Percentiles rank a stretch among this genome's conserved stretches.
Conservation (phyloP, 768 basidiomycete genomes). For the Boletus bicolor region DNA sequence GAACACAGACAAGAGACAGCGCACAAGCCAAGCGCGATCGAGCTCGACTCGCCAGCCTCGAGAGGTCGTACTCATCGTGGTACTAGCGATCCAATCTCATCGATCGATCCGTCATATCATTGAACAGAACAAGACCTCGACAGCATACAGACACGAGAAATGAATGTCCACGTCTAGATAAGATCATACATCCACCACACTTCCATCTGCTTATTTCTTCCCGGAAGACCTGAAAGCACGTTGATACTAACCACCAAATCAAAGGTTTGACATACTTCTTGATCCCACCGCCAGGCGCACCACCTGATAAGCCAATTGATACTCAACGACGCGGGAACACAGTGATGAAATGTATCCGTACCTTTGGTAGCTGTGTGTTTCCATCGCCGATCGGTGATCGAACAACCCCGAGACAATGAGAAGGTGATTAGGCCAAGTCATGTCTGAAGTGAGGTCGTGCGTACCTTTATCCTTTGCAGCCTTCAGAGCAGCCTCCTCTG, state of each 20-base stretch:
- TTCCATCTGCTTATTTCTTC: conserved; percentile 51
- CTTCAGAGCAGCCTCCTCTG: conserved; percentile 70
- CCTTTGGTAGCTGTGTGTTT: conserved; percentile 30
- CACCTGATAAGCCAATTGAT: conserved; percentile 41
- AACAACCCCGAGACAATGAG: not conserved
- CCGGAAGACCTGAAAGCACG: conserved; percentile 54
- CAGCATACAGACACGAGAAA: conserved; percentile 6
- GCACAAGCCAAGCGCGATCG: conserved; percentile 30
- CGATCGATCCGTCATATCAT: not conserved
- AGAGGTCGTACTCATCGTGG: conserved; percentile 8
- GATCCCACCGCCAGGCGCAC: conserved; percentile 70
- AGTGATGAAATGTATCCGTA: conserved; percentile 8
- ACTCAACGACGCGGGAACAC: conserved; percentile 6
- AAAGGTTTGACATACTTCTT: conserved; percentile 65
- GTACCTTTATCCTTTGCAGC: conserved; percentile 69
- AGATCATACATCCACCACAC: not conserved
- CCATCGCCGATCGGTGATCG: not conserved
- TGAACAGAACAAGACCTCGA: not conserved
- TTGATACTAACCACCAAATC: conserved; percentile 1
- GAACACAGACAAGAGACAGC: conserved; percentile 1
- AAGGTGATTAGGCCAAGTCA: not conserved
- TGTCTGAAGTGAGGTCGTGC: conserved; percentile 13
- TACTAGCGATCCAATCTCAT: not conserved
- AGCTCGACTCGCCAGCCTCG: conserved; percentile 24
- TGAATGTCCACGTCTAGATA: not conserved